Conservation (phyloP, 2,329 filamentous ascomycete genomes). For the Zymoseptoria brevis region DNA sequence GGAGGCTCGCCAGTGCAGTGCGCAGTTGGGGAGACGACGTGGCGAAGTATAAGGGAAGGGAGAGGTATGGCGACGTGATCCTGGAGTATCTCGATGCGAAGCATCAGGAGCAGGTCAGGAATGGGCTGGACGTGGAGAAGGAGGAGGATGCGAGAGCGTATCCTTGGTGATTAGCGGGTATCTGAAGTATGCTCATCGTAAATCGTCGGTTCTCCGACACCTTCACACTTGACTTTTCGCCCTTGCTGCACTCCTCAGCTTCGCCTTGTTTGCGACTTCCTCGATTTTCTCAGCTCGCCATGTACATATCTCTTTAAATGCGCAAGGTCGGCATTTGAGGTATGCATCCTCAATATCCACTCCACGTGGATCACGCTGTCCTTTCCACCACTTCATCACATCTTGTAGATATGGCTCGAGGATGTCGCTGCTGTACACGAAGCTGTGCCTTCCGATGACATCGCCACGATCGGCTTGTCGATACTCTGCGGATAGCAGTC, state of each 20-base stretch:
- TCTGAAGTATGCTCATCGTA: neutral
- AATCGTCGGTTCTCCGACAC: neutral
- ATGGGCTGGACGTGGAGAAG: slow-evolving; percentile 53
- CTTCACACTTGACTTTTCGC: slow-evolving; percentile 18
- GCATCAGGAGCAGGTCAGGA: slow-evolving; percentile 64
- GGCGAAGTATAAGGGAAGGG: slow-evolving; percentile 66
- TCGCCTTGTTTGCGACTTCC: slow-evolving; percentile 38
- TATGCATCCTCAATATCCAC: slow-evolving; percentile 78
- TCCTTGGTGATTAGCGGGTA: slow-evolving; percentile 42
- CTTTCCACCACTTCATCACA: slow-evolving; percentile 83
- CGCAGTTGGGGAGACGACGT: slow-evolving; percentile 78
- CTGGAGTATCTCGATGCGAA: slow-evolving; percentile 68
- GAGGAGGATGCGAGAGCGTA: slow-evolving; percentile 56
- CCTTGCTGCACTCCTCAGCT: slow-evolving; percentile 14
- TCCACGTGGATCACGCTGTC: slow-evolving; percentile 61
- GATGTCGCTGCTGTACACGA: slow-evolving; percentile 57
- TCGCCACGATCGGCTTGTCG: slow-evolving; percentile 40
- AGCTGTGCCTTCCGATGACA: slow-evolving; percentile 51
- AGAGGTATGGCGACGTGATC: slow-evolving; percentile 64
- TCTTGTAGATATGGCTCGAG: slow-evolving; percentile 59
- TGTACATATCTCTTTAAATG: slow-evolving; percentile 69
- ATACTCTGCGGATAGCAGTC: slow-evolving; percentile 51
- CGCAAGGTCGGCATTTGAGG: slow-evolving; percentile 71
- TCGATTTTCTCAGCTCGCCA: slow-evolving; percentile 68
- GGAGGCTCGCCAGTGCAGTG: slow-evolving; percentile 66